Conservation (phyloP, 129 eudicot genomes). For the Sambucus nigra region DNA sequence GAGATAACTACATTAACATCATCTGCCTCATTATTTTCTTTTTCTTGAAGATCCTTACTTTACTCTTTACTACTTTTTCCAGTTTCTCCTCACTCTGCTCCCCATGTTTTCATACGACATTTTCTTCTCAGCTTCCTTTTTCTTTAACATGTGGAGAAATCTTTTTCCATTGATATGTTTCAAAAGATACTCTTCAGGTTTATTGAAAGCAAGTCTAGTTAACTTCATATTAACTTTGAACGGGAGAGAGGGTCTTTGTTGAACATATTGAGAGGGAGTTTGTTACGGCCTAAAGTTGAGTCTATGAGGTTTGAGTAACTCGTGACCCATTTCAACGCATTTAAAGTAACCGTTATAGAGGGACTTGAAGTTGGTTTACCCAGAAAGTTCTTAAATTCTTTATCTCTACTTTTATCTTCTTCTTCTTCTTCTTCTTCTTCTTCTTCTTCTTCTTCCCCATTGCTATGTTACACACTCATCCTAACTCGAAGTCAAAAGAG, state of each 20-base stretch:
- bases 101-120: conserved; percentile 25
- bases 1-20: conserved; percentile 35
- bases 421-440: conserved; percentile 10
- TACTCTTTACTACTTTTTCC: conserved; percentile 23
- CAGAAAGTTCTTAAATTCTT: conserved; percentile 52
- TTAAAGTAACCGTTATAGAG: conserved; percentile 76
- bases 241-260: conserved; percentile 64
- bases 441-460: conserved; percentile 31
- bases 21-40: conserved; percentile 34
- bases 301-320: conserved; percentile 78
- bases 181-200: conserved; percentile 93
- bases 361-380: conserved; percentile 66
- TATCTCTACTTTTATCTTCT: conserved; percentile 10
- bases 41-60: conserved; percentile 30
- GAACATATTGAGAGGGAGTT: conserved; percentile 91
- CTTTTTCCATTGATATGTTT: conserved; percentile 89
- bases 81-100: conserved; percentile 24
- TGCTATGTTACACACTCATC: conserved; percentile 12
- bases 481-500: too few species aligned
- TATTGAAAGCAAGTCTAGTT: conserved; percentile 64
- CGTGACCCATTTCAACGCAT: conserved; percentile 91
- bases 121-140: conserved; percentile 61
- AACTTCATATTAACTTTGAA: conserved; percentile 73
- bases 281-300: conserved; percentile 52
- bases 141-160: conserved; percentile 71